Evolutionary conservation across 1,284 basidiomycete species (phyloP).

Genomic region (Thelephora terrestris): DNA sequence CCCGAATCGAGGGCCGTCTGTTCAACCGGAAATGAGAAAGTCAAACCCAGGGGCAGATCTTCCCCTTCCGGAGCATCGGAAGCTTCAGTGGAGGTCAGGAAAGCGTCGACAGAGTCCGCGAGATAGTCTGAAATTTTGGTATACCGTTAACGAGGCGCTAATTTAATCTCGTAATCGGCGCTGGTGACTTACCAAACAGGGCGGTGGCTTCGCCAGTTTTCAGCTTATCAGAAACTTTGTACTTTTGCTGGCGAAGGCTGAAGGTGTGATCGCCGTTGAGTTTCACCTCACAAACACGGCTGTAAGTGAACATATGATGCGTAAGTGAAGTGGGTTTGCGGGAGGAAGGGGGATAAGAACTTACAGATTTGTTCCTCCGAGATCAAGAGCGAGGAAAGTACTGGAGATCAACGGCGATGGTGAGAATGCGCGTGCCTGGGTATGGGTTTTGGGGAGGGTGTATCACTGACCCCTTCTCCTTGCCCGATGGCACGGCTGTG

Average conservation of each 20-base stretch:
- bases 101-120: constrained; percentile 90
- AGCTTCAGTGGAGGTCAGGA: constrained; percentile 47
- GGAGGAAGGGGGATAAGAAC: constrained; percentile 20
- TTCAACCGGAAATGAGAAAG: constrained; percentile 96
- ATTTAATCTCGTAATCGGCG: constrained; percentile 3
- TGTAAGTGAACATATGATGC: constrained; percentile 20
- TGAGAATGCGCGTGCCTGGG: constrained; percentile 5
- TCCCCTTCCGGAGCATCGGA: not conserved
- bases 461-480: constrained; percentile 73
- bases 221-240: constrained; percentile 81
- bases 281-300: constrained; percentile 88
- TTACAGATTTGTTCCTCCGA: constrained; percentile 92
- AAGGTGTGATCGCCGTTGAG: constrained; percentile 88
- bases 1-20: constrained; percentile 90
- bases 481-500: constrained; percentile 82
- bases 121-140: constrained; percentile 66
- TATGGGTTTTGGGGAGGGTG: constrained; percentile 3
- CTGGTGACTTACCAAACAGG: constrained; percentile 59
- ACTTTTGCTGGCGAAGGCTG: constrained; percentile 85
- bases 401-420: constrained; percentile 29
- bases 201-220: constrained; percentile 82
- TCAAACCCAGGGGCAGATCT: constrained; percentile 76
- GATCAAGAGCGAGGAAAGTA: constrained; percentile 88
- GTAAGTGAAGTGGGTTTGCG: constrained; percentile 1
- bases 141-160: not conserved